These are phyloP conservation scores for Alternaria arborescens DNA, from an alignment of 2,329 filamentous ascomycete species.

Conservation along the genomic window DNA sequence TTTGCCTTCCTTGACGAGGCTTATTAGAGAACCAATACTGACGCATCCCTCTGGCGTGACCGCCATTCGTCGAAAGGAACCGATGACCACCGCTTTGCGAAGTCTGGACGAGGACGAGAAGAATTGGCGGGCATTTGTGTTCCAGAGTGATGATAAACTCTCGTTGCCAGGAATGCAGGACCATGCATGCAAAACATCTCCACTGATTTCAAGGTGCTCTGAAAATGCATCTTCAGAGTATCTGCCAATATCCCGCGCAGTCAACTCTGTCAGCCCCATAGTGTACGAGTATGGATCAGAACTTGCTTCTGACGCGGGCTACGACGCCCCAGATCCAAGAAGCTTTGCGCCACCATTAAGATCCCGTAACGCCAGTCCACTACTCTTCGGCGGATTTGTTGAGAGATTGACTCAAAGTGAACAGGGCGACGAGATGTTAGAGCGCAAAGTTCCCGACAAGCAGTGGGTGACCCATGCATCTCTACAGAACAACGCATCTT, in stretches of 20 bases:
- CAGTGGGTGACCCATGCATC: conserved; percentile 34
- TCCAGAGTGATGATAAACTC: conserved; percentile 30
- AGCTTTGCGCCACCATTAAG: conserved; percentile 25
- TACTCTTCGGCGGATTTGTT: conserved; percentile 18
- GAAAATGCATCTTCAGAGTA: conserved; percentile 22
- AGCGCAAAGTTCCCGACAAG: conserved; percentile 26
- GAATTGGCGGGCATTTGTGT: conserved; percentile 47
- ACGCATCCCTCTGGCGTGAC: background rate
- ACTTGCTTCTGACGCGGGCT: conserved; percentile 31
- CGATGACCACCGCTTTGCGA: conserved; percentile 3
- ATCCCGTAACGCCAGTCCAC: conserved; percentile 29
- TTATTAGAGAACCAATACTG: conserved; percentile 6
- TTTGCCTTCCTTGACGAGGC: conserved; percentile 33
- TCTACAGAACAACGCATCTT: conserved; percentile 38
- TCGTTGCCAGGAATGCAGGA: conserved; percentile 13
- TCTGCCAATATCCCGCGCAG: conserved; percentile 28
- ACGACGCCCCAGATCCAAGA: conserved; percentile 32
- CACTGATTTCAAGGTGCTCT: conserved; percentile 9
- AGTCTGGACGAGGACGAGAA: conserved; percentile 30
- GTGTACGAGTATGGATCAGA: conserved; percentile 25
- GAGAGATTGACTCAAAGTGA: conserved; percentile 17
- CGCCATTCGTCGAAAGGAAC: background rate
- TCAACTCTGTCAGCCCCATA: conserved; percentile 32
- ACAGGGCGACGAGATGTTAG: conserved; percentile 15
- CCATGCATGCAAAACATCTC: conserved; percentile 3